Base-by-base conservation (phyloP, 495 filamentous ascomycete species). In the Emericellopsis terricola region DNA sequence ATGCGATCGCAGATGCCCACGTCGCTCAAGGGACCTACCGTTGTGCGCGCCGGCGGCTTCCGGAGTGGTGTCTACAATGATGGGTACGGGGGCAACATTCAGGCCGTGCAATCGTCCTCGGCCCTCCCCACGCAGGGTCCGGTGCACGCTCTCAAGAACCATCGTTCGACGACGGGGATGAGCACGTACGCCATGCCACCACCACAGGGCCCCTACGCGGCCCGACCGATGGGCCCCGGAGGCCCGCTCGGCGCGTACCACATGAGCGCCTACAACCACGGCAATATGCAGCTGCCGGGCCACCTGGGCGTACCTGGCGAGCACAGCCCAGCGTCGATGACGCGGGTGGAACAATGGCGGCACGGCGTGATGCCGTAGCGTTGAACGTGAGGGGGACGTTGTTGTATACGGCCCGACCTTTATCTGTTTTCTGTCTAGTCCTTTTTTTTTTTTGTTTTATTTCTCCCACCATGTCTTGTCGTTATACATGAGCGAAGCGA, bases 301-400 rank as follows among this genome's bases (percentile, higher is more conserved):
- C 30, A 43, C 38, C 39, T 45, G 42, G 45, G 41, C 21, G 52
- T 52, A 34, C 36, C 10, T 8, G 38, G 37, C 11, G 34, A 29
- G 11, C 34, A 37, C 17, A 29, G 28, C 21, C 46, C 62, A n/a
- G 61, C 55, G 20, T 78, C 81, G 48, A 65, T 71, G 46, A 80
- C 81, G 34, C 69, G 80, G 57, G 84, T 96, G 45, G 84, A 96
- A 55, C 68, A 77, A 38, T 96, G 87, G 87, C 70, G 87, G 45
- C 74, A 82, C 56, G 81, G 82, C 43, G 70, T 94, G 33, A 62
- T 66, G 62, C 65, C 68, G 41, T 69, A 37, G 21, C 6, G 6
- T 11, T 26, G 23, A 11, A 26, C 6, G 11, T 26, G 6, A 11
- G 23, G 23, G n/a, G n/a, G n/a, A n/a, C n/a, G n/a, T n/a, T n/a